These are phyloP conservation scores for Umbelopsis vinacea DNA, from an alignment of 192 early-diverging fungal genomes.

Conservation along the genomic window DNA sequence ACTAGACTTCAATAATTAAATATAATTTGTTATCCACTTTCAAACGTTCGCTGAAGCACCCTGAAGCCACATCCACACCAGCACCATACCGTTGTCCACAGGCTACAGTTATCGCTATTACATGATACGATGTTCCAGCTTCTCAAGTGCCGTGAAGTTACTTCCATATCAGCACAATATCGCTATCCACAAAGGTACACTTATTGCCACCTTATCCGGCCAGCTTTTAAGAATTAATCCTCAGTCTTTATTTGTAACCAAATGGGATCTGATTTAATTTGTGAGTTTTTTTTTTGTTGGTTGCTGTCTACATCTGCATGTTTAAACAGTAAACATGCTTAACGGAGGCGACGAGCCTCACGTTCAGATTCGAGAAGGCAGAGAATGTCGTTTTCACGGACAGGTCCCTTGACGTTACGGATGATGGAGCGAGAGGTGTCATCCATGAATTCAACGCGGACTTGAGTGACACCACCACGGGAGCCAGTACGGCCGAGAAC, in stretches of 20 bases:
- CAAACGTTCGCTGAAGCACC: background rate
- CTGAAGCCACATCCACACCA: background rate
- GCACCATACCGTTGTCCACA: background rate
- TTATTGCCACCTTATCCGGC: too few relatives aligned
- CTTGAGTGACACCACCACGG: slow-evolving; percentile 99
- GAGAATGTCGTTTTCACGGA: slow-evolving; percentile 94
- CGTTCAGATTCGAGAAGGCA: slow-evolving; percentile 98
- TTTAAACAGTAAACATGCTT: slow-evolving; percentile 43
- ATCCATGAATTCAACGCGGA: slow-evolving; percentile 98
- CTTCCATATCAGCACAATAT: background rate
- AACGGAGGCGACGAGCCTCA: slow-evolving; percentile 98
- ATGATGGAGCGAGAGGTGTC: slow-evolving; percentile 94
- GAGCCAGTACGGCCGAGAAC: slow-evolving; percentile 99
- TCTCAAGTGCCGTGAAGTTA: background rate
- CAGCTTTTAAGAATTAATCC: slow-evolving; percentile 8
- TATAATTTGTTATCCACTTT: background rate
- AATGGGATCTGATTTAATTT: slow-evolving; percentile 23
- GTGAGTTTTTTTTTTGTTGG: background rate
- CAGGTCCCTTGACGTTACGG: slow-evolving; percentile 99
- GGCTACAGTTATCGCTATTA: too few relatives aligned
- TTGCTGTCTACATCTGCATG: slow-evolving; percentile 16
- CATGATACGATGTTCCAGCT: too few relatives aligned
- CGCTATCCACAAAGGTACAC: too few relatives aligned
- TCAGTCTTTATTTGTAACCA: slow-evolving; percentile 26
- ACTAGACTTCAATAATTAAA: background rate